Conservation (phyloP, 768 basidiomycete species). For the Kwoniella sp. region DNA sequence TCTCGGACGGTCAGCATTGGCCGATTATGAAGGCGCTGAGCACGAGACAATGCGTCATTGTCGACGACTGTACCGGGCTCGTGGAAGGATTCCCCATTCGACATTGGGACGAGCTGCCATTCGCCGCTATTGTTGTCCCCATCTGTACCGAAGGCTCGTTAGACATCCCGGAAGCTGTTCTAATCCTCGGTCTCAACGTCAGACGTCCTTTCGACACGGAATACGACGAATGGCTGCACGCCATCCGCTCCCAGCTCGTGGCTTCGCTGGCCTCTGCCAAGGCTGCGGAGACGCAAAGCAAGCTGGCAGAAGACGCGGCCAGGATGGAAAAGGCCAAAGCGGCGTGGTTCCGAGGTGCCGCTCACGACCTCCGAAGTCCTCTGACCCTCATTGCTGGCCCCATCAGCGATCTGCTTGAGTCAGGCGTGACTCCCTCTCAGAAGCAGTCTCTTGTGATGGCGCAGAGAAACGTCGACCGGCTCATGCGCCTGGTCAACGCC, state of each 20-base stretch:
- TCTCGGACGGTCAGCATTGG: conserved; percentile 25
- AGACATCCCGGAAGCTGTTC: conserved; percentile 35
- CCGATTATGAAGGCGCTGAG: conserved; percentile 41
- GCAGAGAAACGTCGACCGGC: conserved; percentile 48
- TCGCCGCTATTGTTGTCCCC: conserved; percentile 41
- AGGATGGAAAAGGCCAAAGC: conserved; percentile 42
- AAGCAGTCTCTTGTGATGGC: conserved; percentile 19
- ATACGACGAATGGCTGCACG: conserved; percentile 41
- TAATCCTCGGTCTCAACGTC: conserved; percentile 46
- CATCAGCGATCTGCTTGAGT: conserved; percentile 36
- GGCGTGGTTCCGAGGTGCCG: conserved; percentile 44
- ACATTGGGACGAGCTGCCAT: conserved; percentile 44
- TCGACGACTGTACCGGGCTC: conserved; percentile 37
- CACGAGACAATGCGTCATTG: conserved; percentile 37
- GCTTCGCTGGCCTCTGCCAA: conserved; percentile 26
- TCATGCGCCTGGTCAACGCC: conserved; percentile 50
- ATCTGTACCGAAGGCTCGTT: conserved; percentile 38
- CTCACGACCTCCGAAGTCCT: conserved; percentile 44
- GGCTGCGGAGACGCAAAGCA: conserved; percentile 29
- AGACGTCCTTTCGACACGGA: conserved; percentile 37
- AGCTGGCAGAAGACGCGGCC: conserved; percentile 16
- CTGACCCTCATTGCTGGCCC: conserved; percentile 44
- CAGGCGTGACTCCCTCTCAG: conserved; percentile 16
- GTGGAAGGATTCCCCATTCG: conserved; percentile 33
- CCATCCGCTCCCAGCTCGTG: conserved; percentile 35